phyloP scores from a whole-genome alignment of 2,329 filamentous ascomycete species.

The Coniochaeta sp. region DNA sequence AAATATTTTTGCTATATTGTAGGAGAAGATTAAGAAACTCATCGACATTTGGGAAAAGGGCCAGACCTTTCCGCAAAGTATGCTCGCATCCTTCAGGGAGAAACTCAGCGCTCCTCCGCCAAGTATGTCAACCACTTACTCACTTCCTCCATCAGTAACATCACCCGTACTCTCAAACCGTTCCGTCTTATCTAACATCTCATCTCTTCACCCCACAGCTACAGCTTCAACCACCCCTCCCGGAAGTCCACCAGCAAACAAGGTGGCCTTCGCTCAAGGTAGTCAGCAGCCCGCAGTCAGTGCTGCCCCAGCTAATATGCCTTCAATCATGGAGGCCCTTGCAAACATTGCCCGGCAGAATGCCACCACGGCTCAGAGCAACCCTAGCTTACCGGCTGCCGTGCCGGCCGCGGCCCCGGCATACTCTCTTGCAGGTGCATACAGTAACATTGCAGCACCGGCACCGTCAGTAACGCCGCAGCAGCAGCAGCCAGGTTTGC shows the following conservation, averaged over 20 bases:
- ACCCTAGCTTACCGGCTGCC: slow-evolving; percentile 32
- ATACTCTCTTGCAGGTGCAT: slow-evolving; percentile 14
- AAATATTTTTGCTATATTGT: slow-evolving; percentile 38
- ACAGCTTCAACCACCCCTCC: slow-evolving; percentile 66
- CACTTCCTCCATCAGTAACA: not conserved
- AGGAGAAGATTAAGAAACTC: slow-evolving; percentile 94
- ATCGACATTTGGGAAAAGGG: slow-evolving; percentile 98
- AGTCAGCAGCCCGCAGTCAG: slow-evolving; percentile 26
- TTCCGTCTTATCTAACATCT: slow-evolving; percentile 27
- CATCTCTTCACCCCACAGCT: slow-evolving; percentile 39
- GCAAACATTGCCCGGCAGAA: slow-evolving; percentile 77
- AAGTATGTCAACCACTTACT: slow-evolving; percentile 50
- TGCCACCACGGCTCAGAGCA: slow-evolving; percentile 38
- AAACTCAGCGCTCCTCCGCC: slow-evolving; percentile 60
- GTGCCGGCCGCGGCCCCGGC: slow-evolving; percentile 23
- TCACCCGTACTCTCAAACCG: not conserved
- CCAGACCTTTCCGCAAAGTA: slow-evolving; percentile 74
- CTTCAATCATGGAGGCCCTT: slow-evolving; percentile 64
- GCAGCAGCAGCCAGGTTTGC: slow-evolving; percentile 15
- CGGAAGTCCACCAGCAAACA: slow-evolving; percentile 47
- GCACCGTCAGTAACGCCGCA: slow-evolving; percentile 6
- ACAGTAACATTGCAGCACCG: slow-evolving; percentile 17
- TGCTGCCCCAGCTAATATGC: slow-evolving; percentile 33
- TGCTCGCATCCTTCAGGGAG: slow-evolving; percentile 78
- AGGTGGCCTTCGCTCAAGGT: slow-evolving; percentile 28